Percentiles rank a stretch among this genome's conserved stretches.
Conservation (phyloP, 345 rosid genomes). For the Firmiana major region DNA sequence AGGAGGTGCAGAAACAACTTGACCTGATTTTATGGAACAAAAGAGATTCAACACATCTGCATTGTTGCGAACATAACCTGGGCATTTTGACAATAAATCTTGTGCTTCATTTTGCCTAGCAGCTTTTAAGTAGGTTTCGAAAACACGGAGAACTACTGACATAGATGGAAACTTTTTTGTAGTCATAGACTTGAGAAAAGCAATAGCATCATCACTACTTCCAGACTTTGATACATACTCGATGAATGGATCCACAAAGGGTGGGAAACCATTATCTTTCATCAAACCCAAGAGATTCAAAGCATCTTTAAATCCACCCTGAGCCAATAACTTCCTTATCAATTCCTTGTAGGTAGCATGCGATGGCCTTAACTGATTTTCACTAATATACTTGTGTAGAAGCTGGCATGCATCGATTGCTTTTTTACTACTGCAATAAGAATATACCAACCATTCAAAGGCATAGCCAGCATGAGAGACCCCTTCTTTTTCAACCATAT, state of each 20-base stretch:
- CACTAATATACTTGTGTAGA: slow-evolving; percentile 32
- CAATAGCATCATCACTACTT: slow-evolving; percentile 55
- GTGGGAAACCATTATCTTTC: slow-evolving; percentile 76
- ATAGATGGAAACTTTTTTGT: slow-evolving; percentile 65
- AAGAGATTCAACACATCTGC: slow-evolving; percentile 84
- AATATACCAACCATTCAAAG: slow-evolving; percentile 56
- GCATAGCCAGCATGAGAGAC: slow-evolving; percentile 43
- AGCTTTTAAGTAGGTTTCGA: slow-evolving; percentile 61
- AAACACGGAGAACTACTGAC: slow-evolving; percentile 53
- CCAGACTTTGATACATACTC: slow-evolving; percentile 65
- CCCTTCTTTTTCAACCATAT: slow-evolving; percentile 50
- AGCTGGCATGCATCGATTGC: slow-evolving; percentile 64
- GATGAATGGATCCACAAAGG: slow-evolving; percentile 66
- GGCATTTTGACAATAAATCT: slow-evolving; percentile 67
- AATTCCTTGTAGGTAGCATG: slow-evolving; percentile 59
- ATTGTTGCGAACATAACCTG: slow-evolving; percentile 57
- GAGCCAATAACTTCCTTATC: slow-evolving; percentile 56
- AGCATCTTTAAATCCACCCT: slow-evolving; percentile 69
- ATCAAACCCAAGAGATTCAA: slow-evolving; percentile 55
- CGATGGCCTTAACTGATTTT: slow-evolving; percentile 48
- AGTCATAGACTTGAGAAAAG: slow-evolving; percentile 62
- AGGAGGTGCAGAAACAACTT: slow-evolving; percentile 24
- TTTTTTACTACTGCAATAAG: slow-evolving; percentile 60
- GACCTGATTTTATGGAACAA: slow-evolving; percentile 38
- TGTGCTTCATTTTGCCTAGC: slow-evolving; percentile 67